Evolutionary conservation across 2,329 filamentous ascomycete genomes (phyloP), one percentile per base, ranked within the genome.

Genomic region (Colletotrichum limetticola): DNA sequence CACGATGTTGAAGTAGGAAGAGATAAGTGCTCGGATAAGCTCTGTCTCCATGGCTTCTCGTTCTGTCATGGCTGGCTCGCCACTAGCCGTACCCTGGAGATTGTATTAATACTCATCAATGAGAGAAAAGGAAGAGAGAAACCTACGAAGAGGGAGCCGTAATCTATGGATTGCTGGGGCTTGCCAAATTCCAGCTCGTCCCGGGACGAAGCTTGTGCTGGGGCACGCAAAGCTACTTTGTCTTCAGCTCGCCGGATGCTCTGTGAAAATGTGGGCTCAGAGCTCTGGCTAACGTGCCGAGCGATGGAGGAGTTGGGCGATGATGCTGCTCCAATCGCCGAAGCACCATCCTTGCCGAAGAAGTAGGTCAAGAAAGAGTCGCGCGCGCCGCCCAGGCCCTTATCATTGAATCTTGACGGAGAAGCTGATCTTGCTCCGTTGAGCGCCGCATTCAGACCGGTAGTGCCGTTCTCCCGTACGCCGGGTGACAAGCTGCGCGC

Each of bases 331-430:
- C 78, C 77, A 12, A 78, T 76, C 37, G 87, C 83, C 52, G 78
- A 78, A 30, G 90, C 87, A 59, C 94, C 94, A 74, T 99, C 97
- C 81, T 99, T 98, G 78, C 97, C 95, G 79, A 99, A 99, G 85
- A 99, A 99, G 84, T 99, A 99, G 84, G 96, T 98, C 74, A 99
- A 84, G 86, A 99, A 99, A 0, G 95, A 97, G 83, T 99, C 97
- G 74, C 92, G 91, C 53, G 94, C 91, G 73, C 86, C 89, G 69
- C 92, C 91, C 62, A 89, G 81, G 5, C 86, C 85, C 75, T 91
- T 89, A 30, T 86, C 86, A 75, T 90, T 90, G 75, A 93, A 88
- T 66, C 88, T 87, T 32, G 90, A 87, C 12, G 92, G 91, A 56
- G 92, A 92, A 37, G 85, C 85, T 46, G 90, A 86, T 66, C 92